These are phyloP conservation scores for Hypholoma fasciculare DNA, from an alignment of 768 basidiomycete genomes.

Conservation along the genomic window DNA sequence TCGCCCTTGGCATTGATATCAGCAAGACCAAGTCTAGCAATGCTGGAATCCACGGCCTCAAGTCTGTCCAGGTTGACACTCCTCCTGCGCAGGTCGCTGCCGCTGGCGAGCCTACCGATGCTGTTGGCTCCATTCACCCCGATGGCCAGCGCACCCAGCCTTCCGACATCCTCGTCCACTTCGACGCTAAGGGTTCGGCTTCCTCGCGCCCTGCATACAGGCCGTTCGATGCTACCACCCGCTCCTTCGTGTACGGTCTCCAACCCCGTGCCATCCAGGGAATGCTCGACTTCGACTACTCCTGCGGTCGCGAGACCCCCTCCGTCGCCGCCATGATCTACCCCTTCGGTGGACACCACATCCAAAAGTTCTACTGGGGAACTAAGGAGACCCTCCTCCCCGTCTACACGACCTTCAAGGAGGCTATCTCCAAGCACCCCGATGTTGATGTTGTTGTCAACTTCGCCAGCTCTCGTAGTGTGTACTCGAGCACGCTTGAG, in stretches of 20 bases:
- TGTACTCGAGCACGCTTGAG: conserved; percentile 94
- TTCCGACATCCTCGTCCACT: conserved; percentile 88
- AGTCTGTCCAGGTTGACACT: conserved; percentile 37
- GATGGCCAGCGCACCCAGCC: conserved; percentile 82
- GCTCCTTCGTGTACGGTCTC: conserved; percentile 96
- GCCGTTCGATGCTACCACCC: conserved; percentile 92
- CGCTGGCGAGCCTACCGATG: conserved; percentile 39
- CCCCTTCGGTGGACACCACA: conserved; percentile 99
- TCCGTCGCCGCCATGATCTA: conserved; percentile 99
- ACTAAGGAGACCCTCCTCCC: conserved; percentile 98
- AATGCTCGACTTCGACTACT: conserved; percentile 97
- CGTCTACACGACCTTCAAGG: conserved; percentile 90
- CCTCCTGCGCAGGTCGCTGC: conserved; percentile 38
- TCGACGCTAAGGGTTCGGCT: conserved; percentile 52
- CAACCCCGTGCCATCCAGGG: conserved; percentile 99
- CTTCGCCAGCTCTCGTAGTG: conserved; percentile 93
- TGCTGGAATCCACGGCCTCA: conserved; percentile 25
- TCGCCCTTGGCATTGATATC: conserved; percentile 87
- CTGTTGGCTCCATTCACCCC: conserved; percentile 72
- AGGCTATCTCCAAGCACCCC: conserved; percentile 91
- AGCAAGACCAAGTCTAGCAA: conserved; percentile 37
- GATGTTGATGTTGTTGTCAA: conserved; percentile 98
- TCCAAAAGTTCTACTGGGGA: conserved; percentile 99
- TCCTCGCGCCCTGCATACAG: conserved; percentile 73
- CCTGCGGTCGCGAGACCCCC: conserved; percentile 88